Conservation (phyloP, 306 rosid species). For the Acacia melanoxylon region DNA sequence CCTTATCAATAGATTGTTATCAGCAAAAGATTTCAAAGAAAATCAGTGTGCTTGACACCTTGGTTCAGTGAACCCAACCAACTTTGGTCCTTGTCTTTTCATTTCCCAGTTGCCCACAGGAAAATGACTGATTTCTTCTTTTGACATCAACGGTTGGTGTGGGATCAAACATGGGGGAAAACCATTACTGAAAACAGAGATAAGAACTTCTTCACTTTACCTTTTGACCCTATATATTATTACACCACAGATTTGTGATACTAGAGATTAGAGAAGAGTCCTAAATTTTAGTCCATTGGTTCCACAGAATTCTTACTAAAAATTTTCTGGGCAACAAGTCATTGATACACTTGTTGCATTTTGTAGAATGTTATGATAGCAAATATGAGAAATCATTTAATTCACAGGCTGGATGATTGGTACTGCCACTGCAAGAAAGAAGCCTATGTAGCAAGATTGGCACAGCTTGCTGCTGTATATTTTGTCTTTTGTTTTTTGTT, state of each 20-base stretch:
- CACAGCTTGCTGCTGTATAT: neutral
- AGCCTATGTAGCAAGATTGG: neutral
- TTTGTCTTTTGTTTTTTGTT: neutral
- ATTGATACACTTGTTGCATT: neutral
- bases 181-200: slow-evolving; percentile 29
- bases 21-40: slow-evolving; percentile 55
- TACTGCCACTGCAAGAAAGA: neutral
- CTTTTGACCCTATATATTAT: neutral
- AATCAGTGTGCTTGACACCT: slow-evolving; percentile 56
- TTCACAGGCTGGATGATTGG: neutral
- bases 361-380: neutral
- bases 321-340: neutral
- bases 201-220: slow-evolving; percentile 19
- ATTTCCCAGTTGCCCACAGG: slow-evolving; percentile 30
- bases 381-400: slow-evolving; percentile 3
- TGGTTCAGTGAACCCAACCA: neutral
- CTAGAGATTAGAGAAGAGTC: neutral
- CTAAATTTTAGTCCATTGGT: neutral
- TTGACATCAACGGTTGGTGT: slow-evolving; percentile 25
- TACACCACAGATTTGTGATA: neutral
- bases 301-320: neutral
- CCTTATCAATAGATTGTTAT: slow-evolving; percentile 58
- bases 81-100: slow-evolving; percentile 9
- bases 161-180: slow-evolving; percentile 24
- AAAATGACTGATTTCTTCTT: slow-evolving; percentile 1